These are phyloP conservation scores for Entomortierella chlamydospora DNA, from an alignment of 192 early-diverging fungal genomes.

Conservation along the genomic window DNA sequence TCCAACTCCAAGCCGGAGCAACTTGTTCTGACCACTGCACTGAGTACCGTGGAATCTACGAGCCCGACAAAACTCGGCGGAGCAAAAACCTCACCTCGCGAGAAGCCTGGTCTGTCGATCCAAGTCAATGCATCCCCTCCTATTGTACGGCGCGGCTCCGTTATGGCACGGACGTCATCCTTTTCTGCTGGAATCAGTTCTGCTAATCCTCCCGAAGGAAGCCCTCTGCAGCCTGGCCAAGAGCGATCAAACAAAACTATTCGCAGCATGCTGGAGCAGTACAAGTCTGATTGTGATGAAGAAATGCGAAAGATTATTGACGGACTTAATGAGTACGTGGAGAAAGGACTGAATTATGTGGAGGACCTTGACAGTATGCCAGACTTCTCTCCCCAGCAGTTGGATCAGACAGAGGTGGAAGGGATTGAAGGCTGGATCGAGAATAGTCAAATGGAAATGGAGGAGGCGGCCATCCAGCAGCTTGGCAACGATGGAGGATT, in stretches of 20 bases:
- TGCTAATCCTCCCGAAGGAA: slow-evolving; percentile 31
- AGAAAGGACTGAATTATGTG: slow-evolving; percentile 64
- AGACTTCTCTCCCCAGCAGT: slow-evolving; percentile 32
- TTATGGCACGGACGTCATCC: slow-evolving; percentile 45
- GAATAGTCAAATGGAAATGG: slow-evolving; percentile 56
- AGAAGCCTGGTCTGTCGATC: slow-evolving; percentile 49
- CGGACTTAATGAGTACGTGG: slow-evolving; percentile 76
- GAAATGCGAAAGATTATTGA: slow-evolving; percentile 70
- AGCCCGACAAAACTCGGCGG: slow-evolving; percentile 26
- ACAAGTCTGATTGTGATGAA: slow-evolving; percentile 49
- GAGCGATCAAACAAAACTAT: slow-evolving; percentile 51
- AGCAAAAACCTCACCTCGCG: slow-evolving; percentile 31
- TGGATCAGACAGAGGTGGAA: slow-evolving; percentile 48
- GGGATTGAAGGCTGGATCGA: slow-evolving; percentile 54
- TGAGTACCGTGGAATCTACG: slow-evolving; percentile 20
- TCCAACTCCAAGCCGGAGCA: slow-evolving; percentile 27
- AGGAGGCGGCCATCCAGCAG: slow-evolving; percentile 22
- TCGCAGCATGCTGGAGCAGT: slow-evolving; percentile 50
- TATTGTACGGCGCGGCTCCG: slow-evolving; percentile 33
- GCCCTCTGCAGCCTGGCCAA: slow-evolving; percentile 30
- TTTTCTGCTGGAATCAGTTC: slow-evolving; percentile 51
- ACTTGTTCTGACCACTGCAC: slow-evolving; percentile 35
- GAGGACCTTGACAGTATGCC: slow-evolving; percentile 54
- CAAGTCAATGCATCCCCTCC: slow-evolving; percentile 48
- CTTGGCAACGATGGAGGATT: slow-evolving; percentile 22